Conservation (phyloP, 176 grass and related monocot genomes). For the Musa troglodytarum region DNA sequence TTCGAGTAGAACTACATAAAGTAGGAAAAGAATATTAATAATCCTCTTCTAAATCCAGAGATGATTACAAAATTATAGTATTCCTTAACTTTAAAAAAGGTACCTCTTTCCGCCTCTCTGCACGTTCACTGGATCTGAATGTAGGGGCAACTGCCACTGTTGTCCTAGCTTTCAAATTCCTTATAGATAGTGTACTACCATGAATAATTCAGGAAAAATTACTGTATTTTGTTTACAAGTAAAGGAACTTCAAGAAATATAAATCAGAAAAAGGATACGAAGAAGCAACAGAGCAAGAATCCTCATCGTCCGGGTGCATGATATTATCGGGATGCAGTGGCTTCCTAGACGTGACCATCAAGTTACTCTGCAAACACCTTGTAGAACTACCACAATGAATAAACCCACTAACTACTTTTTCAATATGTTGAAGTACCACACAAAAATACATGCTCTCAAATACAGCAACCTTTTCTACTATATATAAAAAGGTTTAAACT, state of each 20-base stretch:
- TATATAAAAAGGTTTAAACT: neutral
- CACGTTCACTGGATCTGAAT: slow-evolving; percentile 53
- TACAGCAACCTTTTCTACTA: neutral
- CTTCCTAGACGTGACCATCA: slow-evolving; percentile 29
- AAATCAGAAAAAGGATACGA: slow-evolving; percentile 56
- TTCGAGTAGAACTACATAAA: slow-evolving; percentile 73
- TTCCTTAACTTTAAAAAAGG: slow-evolving; percentile 9
- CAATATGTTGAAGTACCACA: neutral
- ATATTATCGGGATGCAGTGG: slow-evolving; percentile 30
- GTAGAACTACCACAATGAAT: neutral
- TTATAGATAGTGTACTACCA: slow-evolving; percentile 40
- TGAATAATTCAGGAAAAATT: slow-evolving; percentile 45
- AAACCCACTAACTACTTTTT: no score
- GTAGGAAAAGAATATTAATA: neutral
- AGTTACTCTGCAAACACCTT: slow-evolving; percentile 28
- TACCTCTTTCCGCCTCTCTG: slow-evolving; percentile 72
- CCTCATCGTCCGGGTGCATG: slow-evolving; percentile 42
- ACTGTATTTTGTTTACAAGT: neutral
- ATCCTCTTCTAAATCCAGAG: neutral
- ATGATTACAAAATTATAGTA: slow-evolving; percentile 1
- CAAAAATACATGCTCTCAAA: neutral
- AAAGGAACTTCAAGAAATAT: slow-evolving; percentile 10
- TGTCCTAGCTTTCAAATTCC: slow-evolving; percentile 43
- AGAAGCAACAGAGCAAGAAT: slow-evolving; percentile 57
- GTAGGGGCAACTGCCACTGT: slow-evolving; percentile 44